A percentile compares a stretch with the other conserved stretches of the same genome.
Conservation (phyloP, 345 rosid species). For the Hibiscus syriacus region DNA sequence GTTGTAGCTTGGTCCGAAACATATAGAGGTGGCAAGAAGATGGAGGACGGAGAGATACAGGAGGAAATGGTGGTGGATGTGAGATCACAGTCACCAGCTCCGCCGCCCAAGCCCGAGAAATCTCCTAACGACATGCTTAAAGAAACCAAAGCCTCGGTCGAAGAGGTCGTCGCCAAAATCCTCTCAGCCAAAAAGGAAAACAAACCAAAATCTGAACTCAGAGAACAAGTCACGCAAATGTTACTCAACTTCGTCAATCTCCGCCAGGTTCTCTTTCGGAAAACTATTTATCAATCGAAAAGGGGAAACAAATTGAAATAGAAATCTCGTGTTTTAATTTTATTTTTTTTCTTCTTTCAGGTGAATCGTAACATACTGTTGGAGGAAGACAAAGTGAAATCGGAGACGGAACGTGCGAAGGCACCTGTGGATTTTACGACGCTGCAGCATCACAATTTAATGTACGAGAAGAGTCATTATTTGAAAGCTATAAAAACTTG, state of each 20-base stretch:
- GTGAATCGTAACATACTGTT: conserved; percentile 64
- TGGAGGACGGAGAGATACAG: conserved; percentile 97
- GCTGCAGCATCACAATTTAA: conserved; percentile 70
- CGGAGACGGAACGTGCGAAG: conserved; percentile 66
- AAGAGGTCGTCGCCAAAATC: conserved; percentile 58
- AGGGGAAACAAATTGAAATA: not conserved
- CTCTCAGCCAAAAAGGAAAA: conserved; percentile 52
- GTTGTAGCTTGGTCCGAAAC: conserved; percentile 3
- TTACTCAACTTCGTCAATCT: conserved; percentile 74
- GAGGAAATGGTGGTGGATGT: conserved; percentile 52
- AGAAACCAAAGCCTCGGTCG: conserved; percentile 67
- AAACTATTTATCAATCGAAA: not conserved
- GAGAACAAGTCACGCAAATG: conserved; percentile 73
- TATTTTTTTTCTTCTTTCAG: conserved; percentile 20
- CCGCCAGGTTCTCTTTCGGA: conserved; percentile 50
- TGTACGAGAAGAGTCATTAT: conserved; percentile 92
- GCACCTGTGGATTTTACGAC: conserved; percentile 80
- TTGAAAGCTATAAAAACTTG: conserved; percentile 79
- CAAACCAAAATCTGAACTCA: conserved; percentile 54
- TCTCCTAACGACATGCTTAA: conserved; percentile 54
- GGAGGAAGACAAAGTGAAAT: conserved; percentile 67
- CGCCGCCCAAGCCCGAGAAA: conserved; percentile 30
- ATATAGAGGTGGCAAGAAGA: conserved; percentile 8
- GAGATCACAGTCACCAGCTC: conserved; percentile 13
- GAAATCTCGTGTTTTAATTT: conserved; percentile 16